These are phyloP conservation scores for Bipolaris sorokiniana DNA, from an alignment of 2,329 filamentous ascomycete species.

Conservation along the genomic window DNA sequence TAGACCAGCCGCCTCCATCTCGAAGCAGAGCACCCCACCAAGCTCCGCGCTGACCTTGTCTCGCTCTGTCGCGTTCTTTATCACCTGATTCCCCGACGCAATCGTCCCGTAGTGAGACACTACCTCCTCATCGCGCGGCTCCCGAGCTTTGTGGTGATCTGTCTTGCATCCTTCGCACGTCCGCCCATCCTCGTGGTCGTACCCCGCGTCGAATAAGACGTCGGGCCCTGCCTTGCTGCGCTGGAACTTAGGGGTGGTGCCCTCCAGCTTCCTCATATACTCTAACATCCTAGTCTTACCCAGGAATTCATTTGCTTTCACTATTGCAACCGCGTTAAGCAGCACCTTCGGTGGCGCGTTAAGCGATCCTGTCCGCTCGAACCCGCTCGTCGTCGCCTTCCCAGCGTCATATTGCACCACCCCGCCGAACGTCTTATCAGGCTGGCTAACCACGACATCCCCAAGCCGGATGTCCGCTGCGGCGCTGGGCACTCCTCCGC, in stretches of 20 bases:
- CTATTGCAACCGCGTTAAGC: constrained; percentile 12
- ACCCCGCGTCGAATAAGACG: constrained; percentile 20
- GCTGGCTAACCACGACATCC: not conserved
- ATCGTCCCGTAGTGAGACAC: constrained; percentile 49
- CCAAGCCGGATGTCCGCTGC: constrained; percentile 12
- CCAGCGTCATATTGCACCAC: constrained; percentile 3
- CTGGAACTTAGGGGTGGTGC: not conserved
- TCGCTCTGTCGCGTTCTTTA: constrained; percentile 49
- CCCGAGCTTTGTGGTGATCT: too few species aligned
- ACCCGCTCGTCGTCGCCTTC: constrained; percentile 10
- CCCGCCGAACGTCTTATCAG: constrained; percentile 1
- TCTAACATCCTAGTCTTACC: not conserved
- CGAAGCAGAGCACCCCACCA: not conserved
- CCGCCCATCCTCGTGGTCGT: constrained; percentile 14
- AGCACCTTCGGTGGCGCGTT: constrained; percentile 18
- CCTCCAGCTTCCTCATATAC: constrained; percentile 4
- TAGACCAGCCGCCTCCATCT: not conserved
- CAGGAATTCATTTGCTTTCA: constrained; percentile 5
- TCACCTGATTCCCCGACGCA: constrained; percentile 52
- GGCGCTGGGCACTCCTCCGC: constrained; percentile 29
- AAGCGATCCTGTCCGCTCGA: constrained; percentile 14
- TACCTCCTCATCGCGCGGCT: constrained; percentile 14
- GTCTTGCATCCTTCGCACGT: too few species aligned
- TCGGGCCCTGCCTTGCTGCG: constrained; percentile 11
- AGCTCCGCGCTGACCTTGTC: constrained; percentile 40